Evolutionary conservation across 345 rosid genomes (phyloP).

Genomic region (Eutrema japonicum): DNA sequence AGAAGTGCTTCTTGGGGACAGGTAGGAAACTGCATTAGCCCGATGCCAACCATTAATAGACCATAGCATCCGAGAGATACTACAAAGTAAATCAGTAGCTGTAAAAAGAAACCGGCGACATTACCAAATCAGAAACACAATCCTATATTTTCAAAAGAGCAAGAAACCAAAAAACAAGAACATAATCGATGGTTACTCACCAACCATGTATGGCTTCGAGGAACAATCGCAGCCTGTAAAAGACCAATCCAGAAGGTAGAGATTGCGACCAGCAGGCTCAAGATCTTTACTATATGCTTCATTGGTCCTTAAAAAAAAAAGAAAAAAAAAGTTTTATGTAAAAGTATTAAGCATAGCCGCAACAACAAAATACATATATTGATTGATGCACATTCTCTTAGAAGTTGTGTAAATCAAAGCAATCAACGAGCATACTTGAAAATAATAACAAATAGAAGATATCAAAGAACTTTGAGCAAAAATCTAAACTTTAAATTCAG

Average conservation of each 20-base stretch:
- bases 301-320: background rate
- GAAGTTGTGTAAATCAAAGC: background rate
- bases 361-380: background rate
- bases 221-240: conserved; percentile 57
- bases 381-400: background rate
- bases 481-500: no score
- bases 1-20: conserved; percentile 75
- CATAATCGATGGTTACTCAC: conserved; percentile 38
- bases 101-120: conserved; percentile 6
- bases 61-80: conserved; percentile 82
- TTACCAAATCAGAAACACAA: background rate
- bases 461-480: conserved; percentile 29
- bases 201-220: conserved; percentile 58
- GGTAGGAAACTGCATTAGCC: conserved; percentile 72
- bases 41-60: conserved; percentile 75
- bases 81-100: conserved; percentile 71
- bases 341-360: background rate
- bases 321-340: no score
- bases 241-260: conserved; percentile 63
- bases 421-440: background rate
- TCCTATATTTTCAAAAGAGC: conserved; percentile 1
- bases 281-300: conserved; percentile 67
- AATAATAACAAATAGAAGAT: conserved; percentile 30
- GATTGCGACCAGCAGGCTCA: conserved; percentile 52
- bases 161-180: background rate